Evolutionary conservation across 2,329 filamentous ascomycete genomes (phyloP).

Genomic region (Phyllosticta citrichinensis): DNA sequence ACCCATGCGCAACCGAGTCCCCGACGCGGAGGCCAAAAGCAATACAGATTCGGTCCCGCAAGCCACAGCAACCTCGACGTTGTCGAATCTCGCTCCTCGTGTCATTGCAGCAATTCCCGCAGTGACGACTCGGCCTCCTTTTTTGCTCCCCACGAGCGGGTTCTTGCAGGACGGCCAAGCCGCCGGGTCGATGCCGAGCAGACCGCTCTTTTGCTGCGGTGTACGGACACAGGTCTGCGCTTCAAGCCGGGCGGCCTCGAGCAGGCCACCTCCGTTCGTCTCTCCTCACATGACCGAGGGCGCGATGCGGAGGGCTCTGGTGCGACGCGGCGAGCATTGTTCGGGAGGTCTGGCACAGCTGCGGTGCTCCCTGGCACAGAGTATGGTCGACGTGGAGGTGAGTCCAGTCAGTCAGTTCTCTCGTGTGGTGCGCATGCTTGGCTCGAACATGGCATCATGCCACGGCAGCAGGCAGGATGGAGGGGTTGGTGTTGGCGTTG

Average conservation of each 20-base stretch:
- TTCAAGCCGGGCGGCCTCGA: slow-evolving; percentile 1
- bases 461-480: neutral
- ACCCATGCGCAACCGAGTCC: neutral
- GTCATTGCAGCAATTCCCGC: neutral
- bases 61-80: neutral
- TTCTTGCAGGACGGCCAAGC: neutral
- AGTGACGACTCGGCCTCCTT: neutral
- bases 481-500: neutral
- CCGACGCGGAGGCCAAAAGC: neutral
- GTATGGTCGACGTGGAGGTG: neutral
- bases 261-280: slow-evolving; percentile 2
- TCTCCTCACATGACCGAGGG: slow-evolving; percentile 9
- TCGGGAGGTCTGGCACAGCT: neutral
- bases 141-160: neutral
- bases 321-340: neutral
- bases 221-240: neutral
- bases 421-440: neutral
- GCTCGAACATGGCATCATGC: neutral
- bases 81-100: neutral
- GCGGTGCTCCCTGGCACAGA: neutral
- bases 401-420: neutral
- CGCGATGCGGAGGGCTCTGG: slow-evolving; percentile 5
- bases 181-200: slow-evolving; percentile 3
- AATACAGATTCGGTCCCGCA: neutral
- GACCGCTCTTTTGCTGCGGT: slow-evolving; percentile 8